Evolutionary conservation across 108 stramenopile genomes (phyloP), one percentile per base, ranked within the genome.

Genomic region (Conticribra weissflogii): DNA sequence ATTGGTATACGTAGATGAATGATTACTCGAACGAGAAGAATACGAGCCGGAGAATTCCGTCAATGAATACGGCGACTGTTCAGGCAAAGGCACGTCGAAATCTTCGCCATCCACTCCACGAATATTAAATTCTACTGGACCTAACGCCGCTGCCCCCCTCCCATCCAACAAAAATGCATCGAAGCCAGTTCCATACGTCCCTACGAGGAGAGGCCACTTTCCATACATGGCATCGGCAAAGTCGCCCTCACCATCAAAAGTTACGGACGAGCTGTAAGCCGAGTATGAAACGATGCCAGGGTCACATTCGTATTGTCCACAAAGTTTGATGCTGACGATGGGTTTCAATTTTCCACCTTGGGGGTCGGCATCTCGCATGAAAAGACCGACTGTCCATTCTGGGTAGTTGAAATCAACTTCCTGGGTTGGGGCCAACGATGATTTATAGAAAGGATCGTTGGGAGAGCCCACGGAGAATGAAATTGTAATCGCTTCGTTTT

Each of bases 321-420:
- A 57, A 15, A 68, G 22, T 31, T 56, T 45, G 9, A 68, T 44
- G 8, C 44, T 22, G 22, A 68, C 66, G 55, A 68, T 68, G 33
- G 66, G 66, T 28, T 28, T 18, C 56, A 68, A 33, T 0, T 3
- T 16, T 16, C 68, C 68, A 22, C 68, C 68, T 49, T 68, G 68
- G 2, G 68, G 68, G 23, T 68, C 68, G 21, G 68, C 68, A 16
- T 68, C 68, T 2, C 68, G 56, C 68, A 68, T 68, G 46, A 68
- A 68, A 17, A 68, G 46, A 17, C 68, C 68, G 25, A 68, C 27
- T 21, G 18, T 36, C 68, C 68, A 68, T 24, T 51, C 33, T 23
- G 41, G 56, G 46, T 58, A 68, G 45, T 58, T 41, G 8, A 5
- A 41, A 12, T 41, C 36, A 12, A 9, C 27, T 16, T 63, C 24